Evolutionary conservation across 805 yeast genomes (phyloP).

Genomic region (Candida germanica): DNA sequence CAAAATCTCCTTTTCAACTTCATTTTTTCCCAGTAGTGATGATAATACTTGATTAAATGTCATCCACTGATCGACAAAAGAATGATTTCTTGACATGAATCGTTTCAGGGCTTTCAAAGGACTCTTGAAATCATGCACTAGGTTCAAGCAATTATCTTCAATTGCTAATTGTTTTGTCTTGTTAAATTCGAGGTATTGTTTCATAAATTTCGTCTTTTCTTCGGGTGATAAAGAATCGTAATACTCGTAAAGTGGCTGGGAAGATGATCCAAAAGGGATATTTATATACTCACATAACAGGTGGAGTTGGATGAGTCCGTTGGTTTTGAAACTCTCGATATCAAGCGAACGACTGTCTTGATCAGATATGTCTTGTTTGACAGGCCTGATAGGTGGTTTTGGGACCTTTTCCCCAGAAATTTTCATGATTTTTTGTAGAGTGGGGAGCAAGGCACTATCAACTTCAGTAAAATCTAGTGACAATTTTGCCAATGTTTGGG

Average conservation of each 20-base stretch:
- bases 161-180: slow-evolving; percentile 24
- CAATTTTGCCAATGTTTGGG: too few species aligned
- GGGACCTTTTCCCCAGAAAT: too few species aligned
- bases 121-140: slow-evolving; percentile 2
- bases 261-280: slow-evolving; percentile 9
- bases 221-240: slow-evolving; percentile 14
- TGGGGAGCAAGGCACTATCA: too few species aligned
- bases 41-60: not conserved
- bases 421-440: too few species aligned
- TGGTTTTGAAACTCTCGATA: slow-evolving; percentile 7
- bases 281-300: slow-evolving; percentile 23
- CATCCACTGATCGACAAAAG: slow-evolving; percentile 4
- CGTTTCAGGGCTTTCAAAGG: not conserved
- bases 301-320: slow-evolving; percentile 20
- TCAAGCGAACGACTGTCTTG: not conserved
- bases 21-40: not conserved
- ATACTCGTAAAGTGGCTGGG: slow-evolving; percentile 17
- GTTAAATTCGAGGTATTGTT: slow-evolving; percentile 22
- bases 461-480: too few species aligned
- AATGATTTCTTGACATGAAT: not conserved
- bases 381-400: too few species aligned
- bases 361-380: too few species aligned
- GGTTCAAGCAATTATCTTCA: slow-evolving; percentile 20
- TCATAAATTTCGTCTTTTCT: slow-evolving; percentile 20
- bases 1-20: slow-evolving; percentile 3